Conservation (phyloP, 768 basidiomycete genomes). For the Mycena venus region DNA sequence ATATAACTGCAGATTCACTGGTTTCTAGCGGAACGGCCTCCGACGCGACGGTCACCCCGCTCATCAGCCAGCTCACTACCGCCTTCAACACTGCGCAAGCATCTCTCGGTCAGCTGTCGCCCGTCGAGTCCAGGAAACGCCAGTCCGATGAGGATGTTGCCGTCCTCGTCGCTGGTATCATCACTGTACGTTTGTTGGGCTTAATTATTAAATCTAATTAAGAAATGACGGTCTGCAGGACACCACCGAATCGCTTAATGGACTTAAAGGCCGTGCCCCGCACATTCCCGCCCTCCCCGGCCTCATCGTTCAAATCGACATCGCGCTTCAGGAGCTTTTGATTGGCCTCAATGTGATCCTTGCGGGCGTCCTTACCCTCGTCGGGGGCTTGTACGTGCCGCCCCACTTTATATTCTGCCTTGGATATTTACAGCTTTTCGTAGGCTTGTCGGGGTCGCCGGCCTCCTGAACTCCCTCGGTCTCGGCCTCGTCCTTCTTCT, state of each 20-base stretch:
- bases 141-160: slow-evolving; percentile 43
- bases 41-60: slow-evolving; percentile 34
- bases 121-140: slow-evolving; percentile 29
- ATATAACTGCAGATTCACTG: slow-evolving; percentile 17
- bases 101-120: slow-evolving; percentile 30
- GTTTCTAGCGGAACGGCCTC: slow-evolving; percentile 32
- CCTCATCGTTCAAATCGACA: slow-evolving; percentile 39
- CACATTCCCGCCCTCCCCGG: slow-evolving; percentile 38
- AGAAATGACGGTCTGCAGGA: slow-evolving; percentile 24
- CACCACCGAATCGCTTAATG: slow-evolving; percentile 37
- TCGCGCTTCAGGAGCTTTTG: slow-evolving; percentile 39
- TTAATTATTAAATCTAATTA: too few species aligned
- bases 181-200: slow-evolving; percentile 33
- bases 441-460: neutral
- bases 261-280: slow-evolving; percentile 33
- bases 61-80: slow-evolving; percentile 37
- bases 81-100: slow-evolving; percentile 39
- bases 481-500: neutral
- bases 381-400: slow-evolving; percentile 39
- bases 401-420: neutral
- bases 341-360: slow-evolving; percentile 42
- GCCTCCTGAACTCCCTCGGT: neutral
- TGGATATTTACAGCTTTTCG: slow-evolving; percentile 45
- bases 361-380: slow-evolving; percentile 44
- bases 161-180: slow-evolving; percentile 38